phyloP scores from a whole-genome alignment of 208 protist genomes.

The Acanthamoeba castellanii region DNA sequence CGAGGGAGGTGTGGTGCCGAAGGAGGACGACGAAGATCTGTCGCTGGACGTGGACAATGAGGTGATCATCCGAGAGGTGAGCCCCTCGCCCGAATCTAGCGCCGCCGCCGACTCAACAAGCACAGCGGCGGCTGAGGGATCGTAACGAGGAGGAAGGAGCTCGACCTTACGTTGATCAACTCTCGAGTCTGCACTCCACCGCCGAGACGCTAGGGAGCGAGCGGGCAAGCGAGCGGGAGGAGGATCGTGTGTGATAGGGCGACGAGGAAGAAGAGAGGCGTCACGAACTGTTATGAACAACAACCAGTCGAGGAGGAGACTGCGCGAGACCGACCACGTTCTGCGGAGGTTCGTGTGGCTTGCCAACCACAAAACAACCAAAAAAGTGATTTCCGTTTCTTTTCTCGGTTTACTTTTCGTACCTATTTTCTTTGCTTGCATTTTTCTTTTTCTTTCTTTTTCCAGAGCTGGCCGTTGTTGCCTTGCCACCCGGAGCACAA shows the following conservation, averaged over 20 bases:
- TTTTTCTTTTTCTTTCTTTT: background rate
- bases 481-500: too few species aligned
- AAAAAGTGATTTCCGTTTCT: too few species aligned
- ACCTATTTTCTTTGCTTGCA: background rate
- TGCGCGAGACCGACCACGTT: background rate
- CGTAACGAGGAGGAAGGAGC: background rate
- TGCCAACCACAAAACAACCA: too few species aligned
- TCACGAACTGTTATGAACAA: too few species aligned
- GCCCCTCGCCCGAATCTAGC: background rate
- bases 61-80: slow-evolving; percentile 38
- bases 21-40: background rate
- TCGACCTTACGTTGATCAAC: background rate
- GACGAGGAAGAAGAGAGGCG: background rate
- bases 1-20: background rate
- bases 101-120: background rate
- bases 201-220: too few species aligned
- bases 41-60: slow-evolving; percentile 16
- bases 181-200: too few species aligned
- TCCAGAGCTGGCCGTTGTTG: too few species aligned
- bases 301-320: background rate
- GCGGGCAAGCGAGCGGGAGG: background rate
- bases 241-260: background rate
- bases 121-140: background rate
- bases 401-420: background rate
- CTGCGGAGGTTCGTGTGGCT: too few species aligned